phyloP scores from a whole-genome alignment of 1,284 basidiomycete species.

The Polyporus tsugae region DNA sequence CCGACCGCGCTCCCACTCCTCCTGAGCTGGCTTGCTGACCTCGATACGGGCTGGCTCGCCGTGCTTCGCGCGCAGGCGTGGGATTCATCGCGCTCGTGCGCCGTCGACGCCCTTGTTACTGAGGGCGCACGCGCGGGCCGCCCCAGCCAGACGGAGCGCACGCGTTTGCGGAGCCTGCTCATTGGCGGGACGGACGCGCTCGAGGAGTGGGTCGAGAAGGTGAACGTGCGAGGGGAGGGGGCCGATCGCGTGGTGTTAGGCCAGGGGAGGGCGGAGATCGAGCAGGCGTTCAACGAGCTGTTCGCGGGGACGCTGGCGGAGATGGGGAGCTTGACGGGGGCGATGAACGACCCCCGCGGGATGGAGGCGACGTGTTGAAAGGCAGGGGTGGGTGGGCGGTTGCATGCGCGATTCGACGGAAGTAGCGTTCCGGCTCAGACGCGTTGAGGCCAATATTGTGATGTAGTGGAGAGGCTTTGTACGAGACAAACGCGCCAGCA shows the following conservation, averaged over 20 bases:
- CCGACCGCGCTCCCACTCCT: conserved; percentile 55
- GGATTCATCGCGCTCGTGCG: conserved; percentile 57
- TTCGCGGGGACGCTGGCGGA: conserved; percentile 65
- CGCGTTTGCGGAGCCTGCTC: conserved; percentile 69
- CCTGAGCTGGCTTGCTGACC: conserved; percentile 70
- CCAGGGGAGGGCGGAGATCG: conserved; percentile 56
- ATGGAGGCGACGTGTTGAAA: conserved; percentile 37
- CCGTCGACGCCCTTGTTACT: conserved; percentile 54
- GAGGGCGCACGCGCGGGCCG: conserved; percentile 49
- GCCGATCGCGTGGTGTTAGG: conserved; percentile 40
- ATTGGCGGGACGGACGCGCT: conserved; percentile 62
- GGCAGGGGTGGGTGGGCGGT: not conserved
- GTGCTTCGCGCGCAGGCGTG: conserved; percentile 69
- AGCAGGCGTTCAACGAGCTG: conserved; percentile 67
- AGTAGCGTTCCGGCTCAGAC: not conserved
- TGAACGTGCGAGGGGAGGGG: conserved; percentile 36
- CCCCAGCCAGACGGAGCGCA: conserved; percentile 72
- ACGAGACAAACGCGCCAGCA: not conserved
- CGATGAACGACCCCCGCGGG: conserved; percentile 37
- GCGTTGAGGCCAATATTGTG: not conserved
- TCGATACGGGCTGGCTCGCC: conserved; percentile 75
- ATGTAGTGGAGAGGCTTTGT: not conserved
- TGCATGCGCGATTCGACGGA: not conserved
- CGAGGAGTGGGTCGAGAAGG: conserved; percentile 70
- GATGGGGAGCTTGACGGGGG: conserved; percentile 52